Conservation (phyloP, 495 filamentous ascomycete species). For the Penicillium paxilli region DNA sequence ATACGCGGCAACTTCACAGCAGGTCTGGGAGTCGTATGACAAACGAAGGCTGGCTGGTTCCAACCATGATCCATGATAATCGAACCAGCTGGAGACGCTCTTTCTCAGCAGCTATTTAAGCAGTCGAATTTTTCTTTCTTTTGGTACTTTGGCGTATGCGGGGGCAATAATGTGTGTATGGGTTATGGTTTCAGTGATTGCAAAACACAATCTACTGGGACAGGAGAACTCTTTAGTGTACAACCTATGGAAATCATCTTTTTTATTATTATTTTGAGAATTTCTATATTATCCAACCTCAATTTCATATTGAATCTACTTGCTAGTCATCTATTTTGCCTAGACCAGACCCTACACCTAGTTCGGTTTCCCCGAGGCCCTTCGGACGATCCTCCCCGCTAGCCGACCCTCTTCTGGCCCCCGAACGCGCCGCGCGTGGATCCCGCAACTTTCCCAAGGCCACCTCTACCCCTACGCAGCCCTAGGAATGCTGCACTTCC, state of each 20-base stretch:
- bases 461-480: conserved; percentile 8
- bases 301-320: too few species aligned
- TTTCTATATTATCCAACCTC: neutral
- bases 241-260: neutral
- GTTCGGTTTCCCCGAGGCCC: too few species aligned
- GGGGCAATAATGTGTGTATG: neutral
- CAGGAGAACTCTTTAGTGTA: neutral
- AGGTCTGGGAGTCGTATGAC: conserved; percentile 11
- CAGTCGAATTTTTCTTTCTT: neutral
- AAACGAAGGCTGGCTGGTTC: neutral
- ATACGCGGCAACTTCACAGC: conserved; percentile 10
- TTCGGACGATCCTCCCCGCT: conserved; percentile 19
- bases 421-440: conserved; percentile 20
- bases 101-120: neutral
- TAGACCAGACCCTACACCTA: neutral
- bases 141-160: conserved; percentile 1
- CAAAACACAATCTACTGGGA: neutral
- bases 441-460: conserved; percentile 15
- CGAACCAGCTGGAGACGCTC: neutral
- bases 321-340: too few species aligned
- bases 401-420: conserved; percentile 7
- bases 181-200: neutral
- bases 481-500: conserved; percentile 18
- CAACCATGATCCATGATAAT: neutral
- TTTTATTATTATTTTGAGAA: neutral